These are phyloP conservation scores for Phyllosticta citribraziliensis DNA, from an alignment of 2,329 filamentous ascomycete species.

Conservation along the genomic window DNA sequence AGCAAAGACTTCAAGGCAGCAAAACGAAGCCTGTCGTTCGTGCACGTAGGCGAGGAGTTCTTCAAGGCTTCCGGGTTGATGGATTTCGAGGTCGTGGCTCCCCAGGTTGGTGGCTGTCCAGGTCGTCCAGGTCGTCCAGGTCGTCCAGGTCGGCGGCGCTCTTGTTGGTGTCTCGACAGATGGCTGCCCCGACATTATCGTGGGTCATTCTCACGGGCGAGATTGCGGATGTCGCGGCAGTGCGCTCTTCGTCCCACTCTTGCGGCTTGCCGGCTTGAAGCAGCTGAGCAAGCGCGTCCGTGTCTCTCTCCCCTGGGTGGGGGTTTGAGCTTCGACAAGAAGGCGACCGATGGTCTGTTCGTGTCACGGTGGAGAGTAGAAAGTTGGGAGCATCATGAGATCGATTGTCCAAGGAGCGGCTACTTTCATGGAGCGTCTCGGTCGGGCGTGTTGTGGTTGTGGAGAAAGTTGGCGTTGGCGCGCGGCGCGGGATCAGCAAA, in stretches of 20 bases:
- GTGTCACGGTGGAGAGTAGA: neutral
- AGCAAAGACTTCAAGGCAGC: no score
- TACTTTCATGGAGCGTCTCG: neutral
- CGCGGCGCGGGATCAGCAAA: neutral
- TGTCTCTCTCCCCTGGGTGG: neutral
- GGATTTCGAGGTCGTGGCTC: no score
- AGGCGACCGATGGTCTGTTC: neutral
- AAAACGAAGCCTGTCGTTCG: no score
- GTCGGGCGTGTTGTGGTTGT: neutral
- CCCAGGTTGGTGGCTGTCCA: neutral
- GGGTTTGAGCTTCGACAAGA: neutral
- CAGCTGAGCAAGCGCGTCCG: neutral
- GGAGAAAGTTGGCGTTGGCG: neutral
- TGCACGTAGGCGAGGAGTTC: no score
- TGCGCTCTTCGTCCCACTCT: neutral
- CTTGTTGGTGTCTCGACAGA: neutral
- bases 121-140: neutral
- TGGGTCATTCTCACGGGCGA: neutral
- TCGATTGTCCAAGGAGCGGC: neutral
- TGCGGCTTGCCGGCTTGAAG: neutral
- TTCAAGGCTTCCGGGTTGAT: neutral
- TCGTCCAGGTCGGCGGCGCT: neutral
- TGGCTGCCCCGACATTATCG: neutral
- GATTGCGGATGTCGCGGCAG: neutral
- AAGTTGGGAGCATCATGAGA: neutral